Conservation (phyloP, 2,329 filamentous ascomycete species). For the Talaromyces atroroseus region DNA sequence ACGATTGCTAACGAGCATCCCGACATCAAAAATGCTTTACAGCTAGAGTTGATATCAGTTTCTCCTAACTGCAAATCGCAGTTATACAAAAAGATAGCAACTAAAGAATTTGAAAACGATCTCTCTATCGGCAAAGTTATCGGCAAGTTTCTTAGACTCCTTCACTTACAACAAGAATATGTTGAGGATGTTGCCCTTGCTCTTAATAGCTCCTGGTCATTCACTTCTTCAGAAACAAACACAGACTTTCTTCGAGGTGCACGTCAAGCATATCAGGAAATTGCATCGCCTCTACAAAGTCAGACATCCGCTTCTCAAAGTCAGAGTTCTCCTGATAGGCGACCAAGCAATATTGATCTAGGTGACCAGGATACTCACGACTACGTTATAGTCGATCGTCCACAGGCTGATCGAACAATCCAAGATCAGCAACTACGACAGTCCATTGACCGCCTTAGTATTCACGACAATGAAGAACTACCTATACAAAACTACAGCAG, state of each 20-base stretch:
- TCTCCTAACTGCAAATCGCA: neutral
- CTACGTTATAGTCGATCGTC: neutral
- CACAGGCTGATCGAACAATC: neutral
- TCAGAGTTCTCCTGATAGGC: neutral
- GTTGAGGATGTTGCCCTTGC: neutral
- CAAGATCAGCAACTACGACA: neutral
- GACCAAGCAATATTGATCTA: neutral
- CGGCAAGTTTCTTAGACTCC: conserved; percentile 3
- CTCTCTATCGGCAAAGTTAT: neutral
- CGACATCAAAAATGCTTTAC: conserved; percentile 24
- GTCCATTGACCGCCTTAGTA: neutral
- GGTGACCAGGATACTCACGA: neutral
- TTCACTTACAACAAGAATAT: neutral
- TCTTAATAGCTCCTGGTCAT: conserved; percentile 7
- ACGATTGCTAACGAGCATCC: conserved; percentile 13
- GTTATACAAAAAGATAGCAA: neutral
- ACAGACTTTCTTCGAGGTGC: conserved; percentile 2
- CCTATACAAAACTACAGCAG: neutral
- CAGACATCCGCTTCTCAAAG: neutral
- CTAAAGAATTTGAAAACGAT: neutral
- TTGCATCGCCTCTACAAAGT: neutral
- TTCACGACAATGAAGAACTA: neutral
- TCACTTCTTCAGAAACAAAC: neutral
- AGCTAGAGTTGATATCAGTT: conserved; percentile 15
- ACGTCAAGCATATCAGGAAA: neutral